These are phyloP conservation scores for Neophaeococcomyces aloes DNA, from an alignment of 2,329 filamentous ascomycete species.

Conservation along the genomic window DNA sequence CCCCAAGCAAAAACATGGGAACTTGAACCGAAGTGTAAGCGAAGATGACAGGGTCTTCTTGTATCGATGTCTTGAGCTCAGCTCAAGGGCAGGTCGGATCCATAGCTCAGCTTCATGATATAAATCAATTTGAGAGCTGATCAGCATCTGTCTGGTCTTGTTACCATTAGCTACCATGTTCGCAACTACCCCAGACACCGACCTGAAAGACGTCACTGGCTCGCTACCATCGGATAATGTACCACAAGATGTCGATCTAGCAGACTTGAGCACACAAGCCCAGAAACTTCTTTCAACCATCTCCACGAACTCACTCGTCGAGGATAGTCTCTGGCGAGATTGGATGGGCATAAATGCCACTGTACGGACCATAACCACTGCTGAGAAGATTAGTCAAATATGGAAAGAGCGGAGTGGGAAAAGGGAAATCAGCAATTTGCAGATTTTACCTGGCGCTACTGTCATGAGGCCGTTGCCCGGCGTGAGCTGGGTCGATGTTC, in stretches of 20 bases:
- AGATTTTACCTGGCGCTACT: neutral
- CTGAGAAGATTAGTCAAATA: conserved; percentile 11
- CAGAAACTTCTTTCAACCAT: neutral
- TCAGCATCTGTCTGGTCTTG: too few species aligned
- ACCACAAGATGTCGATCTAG: conserved; percentile 13
- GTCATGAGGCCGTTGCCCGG: conserved; percentile 6
- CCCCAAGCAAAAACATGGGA: too few species aligned
- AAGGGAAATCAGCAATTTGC: conserved; percentile 10
- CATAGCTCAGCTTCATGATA: too few species aligned
- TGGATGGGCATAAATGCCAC: conserved; percentile 20
- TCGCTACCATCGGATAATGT: conserved; percentile 15
- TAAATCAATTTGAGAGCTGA: too few species aligned
- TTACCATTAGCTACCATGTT: neutral
- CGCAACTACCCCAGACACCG: conserved; percentile 5
- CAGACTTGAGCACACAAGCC: neutral
- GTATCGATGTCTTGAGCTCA: too few species aligned
- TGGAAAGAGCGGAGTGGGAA: conserved; percentile 15
- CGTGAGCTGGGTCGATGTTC: conserved; percentile 10
- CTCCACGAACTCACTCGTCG: neutral
- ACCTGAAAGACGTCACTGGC: conserved; percentile 17
- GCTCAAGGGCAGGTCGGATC: too few species aligned
- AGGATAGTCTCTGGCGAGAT: conserved; percentile 21
- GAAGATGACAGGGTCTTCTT: too few species aligned
- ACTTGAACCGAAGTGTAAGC: too few species aligned
- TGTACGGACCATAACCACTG: conserved; percentile 18